Conservation (phyloP, 2,329 filamentous ascomycete genomes). For the Lizonia empirigonia region DNA sequence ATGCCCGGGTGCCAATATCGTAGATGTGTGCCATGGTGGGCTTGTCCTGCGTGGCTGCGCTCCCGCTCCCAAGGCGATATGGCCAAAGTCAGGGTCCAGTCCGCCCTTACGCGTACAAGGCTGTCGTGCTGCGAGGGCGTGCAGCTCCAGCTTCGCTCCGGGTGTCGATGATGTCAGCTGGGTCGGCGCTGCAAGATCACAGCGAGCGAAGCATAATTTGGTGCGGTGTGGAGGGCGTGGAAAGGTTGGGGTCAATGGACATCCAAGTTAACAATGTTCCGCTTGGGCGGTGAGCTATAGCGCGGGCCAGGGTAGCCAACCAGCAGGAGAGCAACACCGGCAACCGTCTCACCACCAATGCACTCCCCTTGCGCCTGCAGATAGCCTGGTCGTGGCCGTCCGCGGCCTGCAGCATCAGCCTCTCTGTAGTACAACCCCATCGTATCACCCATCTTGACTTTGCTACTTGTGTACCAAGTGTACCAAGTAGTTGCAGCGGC, state of each 20-base stretch:
- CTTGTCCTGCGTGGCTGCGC: conserved; percentile 33
- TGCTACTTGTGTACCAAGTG: not conserved
- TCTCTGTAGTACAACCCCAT: conserved; percentile 5
- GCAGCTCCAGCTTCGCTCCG: conserved; percentile 27
- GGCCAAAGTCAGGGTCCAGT: conserved; percentile 33
- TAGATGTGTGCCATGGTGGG: conserved; percentile 83
- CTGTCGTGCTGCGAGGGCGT: conserved; percentile 14
- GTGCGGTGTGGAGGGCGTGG: conserved; percentile 3
- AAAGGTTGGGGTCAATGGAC: conserved; percentile 5
- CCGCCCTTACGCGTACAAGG: conserved; percentile 21
- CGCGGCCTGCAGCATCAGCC: conserved; percentile 2
- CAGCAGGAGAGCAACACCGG: not conserved
- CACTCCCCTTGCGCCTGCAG: conserved; percentile 15
- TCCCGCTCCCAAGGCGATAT: conserved; percentile 19
- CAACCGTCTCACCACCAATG: conserved; percentile 15
- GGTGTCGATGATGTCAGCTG: conserved; percentile 19
- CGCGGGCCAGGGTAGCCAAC: conserved; percentile 9
- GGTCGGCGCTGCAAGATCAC: conserved; percentile 37
- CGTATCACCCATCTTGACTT: conserved; percentile 1
- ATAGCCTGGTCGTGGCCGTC: not conserved
- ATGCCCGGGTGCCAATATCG: conserved; percentile 95
- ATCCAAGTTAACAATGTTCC: conserved; percentile 19
- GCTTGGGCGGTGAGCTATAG: conserved; percentile 15
- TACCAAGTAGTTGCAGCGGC: not conserved
- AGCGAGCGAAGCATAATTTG: conserved; percentile 35